phyloP scores from a whole-genome alignment of 257 asterid genomes.

The Nicotiana attenuata region DNA sequence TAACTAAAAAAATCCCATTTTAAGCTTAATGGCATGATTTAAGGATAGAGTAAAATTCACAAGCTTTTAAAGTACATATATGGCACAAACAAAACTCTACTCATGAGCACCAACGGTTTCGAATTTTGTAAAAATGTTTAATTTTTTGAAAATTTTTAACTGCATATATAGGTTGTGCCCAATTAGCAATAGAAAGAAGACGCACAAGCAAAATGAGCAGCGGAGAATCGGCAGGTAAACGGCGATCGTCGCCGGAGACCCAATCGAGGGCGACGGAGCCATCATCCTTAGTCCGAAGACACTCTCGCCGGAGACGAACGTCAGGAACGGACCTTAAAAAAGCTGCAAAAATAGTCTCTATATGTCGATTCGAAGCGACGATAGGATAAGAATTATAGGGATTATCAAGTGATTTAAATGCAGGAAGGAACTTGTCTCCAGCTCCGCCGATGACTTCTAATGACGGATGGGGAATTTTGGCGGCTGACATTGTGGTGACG shows the following conservation, averaged over 20 bases:
- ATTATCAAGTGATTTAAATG: slow-evolving; percentile 46
- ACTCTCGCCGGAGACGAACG: slow-evolving; percentile 69
- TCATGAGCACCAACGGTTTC: background rate
- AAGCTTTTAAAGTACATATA: too few species aligned
- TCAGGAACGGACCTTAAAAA: slow-evolving; percentile 71
- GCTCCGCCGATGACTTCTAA: slow-evolving; percentile 81
- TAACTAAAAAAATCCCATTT: too few species aligned
- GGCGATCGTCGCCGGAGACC: slow-evolving; percentile 59
- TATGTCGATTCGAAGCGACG: slow-evolving; percentile 60
- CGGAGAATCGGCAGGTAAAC: slow-evolving; percentile 55
- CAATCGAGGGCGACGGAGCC: slow-evolving; percentile 86
- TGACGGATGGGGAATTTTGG: slow-evolving; percentile 47
- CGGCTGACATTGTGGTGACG: slow-evolving; percentile 24
- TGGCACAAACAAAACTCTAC: background rate
- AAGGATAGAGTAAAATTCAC: too few species aligned
- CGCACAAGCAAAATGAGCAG: slow-evolving; percentile 79
- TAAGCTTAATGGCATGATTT: too few species aligned
- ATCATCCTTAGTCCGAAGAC: slow-evolving; percentile 73
- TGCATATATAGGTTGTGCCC: background rate
- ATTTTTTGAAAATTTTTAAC: background rate
- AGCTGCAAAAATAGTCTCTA: slow-evolving; percentile 85
- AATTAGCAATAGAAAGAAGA: background rate
- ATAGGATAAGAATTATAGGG: slow-evolving; percentile 64
- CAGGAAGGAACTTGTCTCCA: slow-evolving; percentile 53
- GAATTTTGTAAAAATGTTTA: too few species aligned